Evolutionary conservation across 768 basidiomycete species (phyloP), one percentile per base, ranked within the genome.

Genomic region (Mycena vulgaris): DNA sequence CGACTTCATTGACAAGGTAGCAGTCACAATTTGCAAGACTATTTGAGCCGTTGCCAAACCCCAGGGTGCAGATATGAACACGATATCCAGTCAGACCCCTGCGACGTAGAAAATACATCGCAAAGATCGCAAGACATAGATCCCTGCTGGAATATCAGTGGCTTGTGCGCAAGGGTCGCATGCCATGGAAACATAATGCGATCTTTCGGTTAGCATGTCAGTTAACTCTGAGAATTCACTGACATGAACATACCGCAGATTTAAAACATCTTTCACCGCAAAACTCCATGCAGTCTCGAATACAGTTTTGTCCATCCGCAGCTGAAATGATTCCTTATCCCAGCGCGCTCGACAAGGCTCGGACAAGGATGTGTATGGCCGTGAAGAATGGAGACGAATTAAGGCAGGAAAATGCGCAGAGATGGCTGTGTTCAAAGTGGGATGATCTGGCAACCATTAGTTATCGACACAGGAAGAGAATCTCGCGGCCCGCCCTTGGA

Each of bases 151-250:
- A 11, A 25, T 17, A 19, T 51, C 28, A 52, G 6, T 39, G 39
- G 9, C 3, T 10, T 3, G 39, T 39, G 9, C 33, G 33, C 33
- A 16, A 39, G 7, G 25, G 48, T 28, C 9, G 25, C n/a, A 25
- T 19, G 37, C 59, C 59, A 30, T 61, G 48, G 42, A 61, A 49
- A 48, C 23, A 61, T 31, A 61, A 48, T 21, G 59, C 47, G 11
- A 61, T 49, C 59, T 61, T 61, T 31, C 17, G 39, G n/a, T 4
- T 6, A 3, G 42, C 5, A 45, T 3, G 42, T 45, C 42, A n/a
- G 42, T 45, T n/a, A n/a, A 45, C 5, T 45, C 42, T 45, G 42
- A 45, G 6, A n/a, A 45, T 21, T 45, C n/a, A n/a, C n/a, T n/a
- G n/a, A n/a, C n/a, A 45, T 45, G 21, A 3, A 39, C 42, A n/a